Conservation (phyloP, 2,329 filamentous ascomycete species). For the Calonectria pteridis region DNA sequence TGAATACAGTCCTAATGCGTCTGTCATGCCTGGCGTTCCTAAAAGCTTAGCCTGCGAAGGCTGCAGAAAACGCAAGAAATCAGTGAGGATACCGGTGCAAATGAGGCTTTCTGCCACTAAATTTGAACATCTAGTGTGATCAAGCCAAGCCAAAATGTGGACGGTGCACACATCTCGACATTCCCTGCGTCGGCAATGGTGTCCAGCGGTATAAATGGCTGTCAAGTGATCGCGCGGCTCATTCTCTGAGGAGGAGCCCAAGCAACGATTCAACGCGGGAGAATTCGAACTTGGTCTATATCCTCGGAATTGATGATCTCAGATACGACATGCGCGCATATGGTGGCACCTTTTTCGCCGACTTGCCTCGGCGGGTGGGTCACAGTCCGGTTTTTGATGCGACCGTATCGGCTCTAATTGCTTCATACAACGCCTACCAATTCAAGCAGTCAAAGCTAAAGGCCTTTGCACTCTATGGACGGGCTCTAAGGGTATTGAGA, state of each 20-base stretch:
- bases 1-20: not conserved
- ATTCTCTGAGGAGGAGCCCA: conserved; percentile 13
- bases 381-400: conserved; percentile 30
- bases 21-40: conserved; percentile 2
- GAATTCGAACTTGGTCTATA: conserved; percentile 31
- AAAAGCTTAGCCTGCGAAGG: not conserved
- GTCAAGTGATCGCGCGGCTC: not conserved
- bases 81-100: not conserved
- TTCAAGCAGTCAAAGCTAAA: conserved; percentile 18
- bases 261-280: conserved; percentile 29
- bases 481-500: conserved; percentile 27
- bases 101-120: not conserved
- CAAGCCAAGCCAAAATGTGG: conserved; percentile 24
- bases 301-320: conserved; percentile 36
- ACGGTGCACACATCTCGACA: conserved; percentile 33
- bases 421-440: conserved; percentile 27
- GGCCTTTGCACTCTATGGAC: conserved; percentile 31
- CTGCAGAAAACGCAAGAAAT: conserved; percentile 16
- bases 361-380: conserved; percentile 33
- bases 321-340: conserved; percentile 37
- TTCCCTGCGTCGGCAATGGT: conserved; percentile 35
- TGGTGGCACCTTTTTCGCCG: conserved; percentile 30
- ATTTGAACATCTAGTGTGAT: not conserved
- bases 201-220: conserved; percentile 38
- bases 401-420: conserved; percentile 34